A percentile compares a stretch with the other conserved stretches of the same genome.
These are phyloP conservation scores for Suillus paluster DNA, from an alignment of 768 basidiomycete genomes.

Conservation along the genomic window DNA sequence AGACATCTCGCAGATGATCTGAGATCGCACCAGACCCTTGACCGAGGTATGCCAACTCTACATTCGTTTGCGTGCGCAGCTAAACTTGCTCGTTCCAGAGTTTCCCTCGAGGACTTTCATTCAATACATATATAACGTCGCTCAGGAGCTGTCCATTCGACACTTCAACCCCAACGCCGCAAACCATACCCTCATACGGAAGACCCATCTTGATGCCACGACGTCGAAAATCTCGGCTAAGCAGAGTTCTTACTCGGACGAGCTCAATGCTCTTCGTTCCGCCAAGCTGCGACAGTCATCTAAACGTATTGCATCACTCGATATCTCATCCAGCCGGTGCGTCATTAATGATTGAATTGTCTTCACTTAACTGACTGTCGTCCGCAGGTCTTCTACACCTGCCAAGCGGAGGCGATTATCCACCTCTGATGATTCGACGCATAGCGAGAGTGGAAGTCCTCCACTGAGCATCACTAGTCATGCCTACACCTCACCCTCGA, in stretches of 20 bases:
- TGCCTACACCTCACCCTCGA: slow-evolving; percentile 47
- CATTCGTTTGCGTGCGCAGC: background rate
- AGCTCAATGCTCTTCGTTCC: slow-evolving; percentile 43
- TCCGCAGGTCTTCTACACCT: slow-evolving; percentile 28
- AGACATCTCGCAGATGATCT: slow-evolving; percentile 27
- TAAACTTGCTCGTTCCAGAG: slow-evolving; percentile 24
- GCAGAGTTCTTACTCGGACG: slow-evolving; percentile 39
- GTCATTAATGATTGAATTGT: slow-evolving; percentile 15
- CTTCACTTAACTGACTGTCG: slow-evolving; percentile 17
- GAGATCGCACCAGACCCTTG: slow-evolving; percentile 26
- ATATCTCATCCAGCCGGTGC: slow-evolving; percentile 45
- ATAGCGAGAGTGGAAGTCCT: slow-evolving; percentile 36
- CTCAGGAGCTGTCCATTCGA: slow-evolving; percentile 35
- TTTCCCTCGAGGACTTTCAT: slow-evolving; percentile 49
- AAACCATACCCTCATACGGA: slow-evolving; percentile 16
- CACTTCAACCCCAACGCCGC: slow-evolving; percentile 15
- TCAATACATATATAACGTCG: slow-evolving; percentile 51
- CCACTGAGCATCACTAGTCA: slow-evolving; percentile 16
- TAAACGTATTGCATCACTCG: slow-evolving; percentile 50
- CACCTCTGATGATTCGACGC: slow-evolving; percentile 34
- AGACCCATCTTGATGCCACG: slow-evolving; percentile 26
- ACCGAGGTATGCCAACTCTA: slow-evolving; percentile 25
- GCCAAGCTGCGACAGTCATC: slow-evolving; percentile 48
- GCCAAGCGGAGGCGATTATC: slow-evolving; percentile 52
- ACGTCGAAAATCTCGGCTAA: slow-evolving; percentile 38